Percentiles rank a stretch among this genome's conserved stretches.
Evolutionary conservation across 371 early-diverging fungal genomes (phyloP).

Genomic region (Mucor circinelloides): DNA sequence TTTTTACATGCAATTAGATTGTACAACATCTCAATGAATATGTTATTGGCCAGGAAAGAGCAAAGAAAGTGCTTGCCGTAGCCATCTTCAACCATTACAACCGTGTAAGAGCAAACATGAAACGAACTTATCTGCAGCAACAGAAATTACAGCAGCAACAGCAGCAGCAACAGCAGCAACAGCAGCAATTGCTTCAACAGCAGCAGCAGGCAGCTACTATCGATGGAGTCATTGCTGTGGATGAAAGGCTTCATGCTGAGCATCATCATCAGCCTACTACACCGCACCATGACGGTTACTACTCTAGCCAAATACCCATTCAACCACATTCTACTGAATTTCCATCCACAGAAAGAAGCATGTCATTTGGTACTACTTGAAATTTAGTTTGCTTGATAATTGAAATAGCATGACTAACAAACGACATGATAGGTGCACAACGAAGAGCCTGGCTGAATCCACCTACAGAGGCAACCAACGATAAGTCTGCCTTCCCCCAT

Average conservation of each 20-base stretch:
- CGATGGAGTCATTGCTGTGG: background rate
- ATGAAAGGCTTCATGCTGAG: constrained; percentile 23
- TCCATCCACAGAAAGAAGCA: constrained; percentile 17
- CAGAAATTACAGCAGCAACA: constrained; percentile 14
- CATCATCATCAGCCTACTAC: constrained; percentile 29
- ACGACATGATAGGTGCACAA: constrained; percentile 19
- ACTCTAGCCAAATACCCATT: constrained; percentile 21
- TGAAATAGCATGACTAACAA: constrained; percentile 4
- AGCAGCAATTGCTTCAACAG: constrained; percentile 13
- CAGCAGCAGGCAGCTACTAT: background rate
- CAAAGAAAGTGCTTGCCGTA: constrained; percentile 82
- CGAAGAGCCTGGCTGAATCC: constrained; percentile 40
- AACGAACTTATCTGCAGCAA: constrained; percentile 5
- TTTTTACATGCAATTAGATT: constrained; percentile 55
- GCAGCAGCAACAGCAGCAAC: constrained; percentile 12
- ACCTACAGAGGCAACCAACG: constrained; percentile 25
- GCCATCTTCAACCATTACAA: constrained; percentile 90
- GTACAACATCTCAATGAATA: constrained; percentile 82
- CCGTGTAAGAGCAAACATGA: constrained; percentile 73
- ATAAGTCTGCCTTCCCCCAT: background rate
- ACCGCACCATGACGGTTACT: constrained; percentile 25
- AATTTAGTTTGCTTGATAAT: background rate
- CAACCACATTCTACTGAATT: constrained; percentile 20
- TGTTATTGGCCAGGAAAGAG: constrained; percentile 86
- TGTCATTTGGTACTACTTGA: constrained; percentile 8